Evolutionary conservation across 2,329 filamentous ascomycete genomes (phyloP).

Genomic region (Incumbomyces delicatus): DNA sequence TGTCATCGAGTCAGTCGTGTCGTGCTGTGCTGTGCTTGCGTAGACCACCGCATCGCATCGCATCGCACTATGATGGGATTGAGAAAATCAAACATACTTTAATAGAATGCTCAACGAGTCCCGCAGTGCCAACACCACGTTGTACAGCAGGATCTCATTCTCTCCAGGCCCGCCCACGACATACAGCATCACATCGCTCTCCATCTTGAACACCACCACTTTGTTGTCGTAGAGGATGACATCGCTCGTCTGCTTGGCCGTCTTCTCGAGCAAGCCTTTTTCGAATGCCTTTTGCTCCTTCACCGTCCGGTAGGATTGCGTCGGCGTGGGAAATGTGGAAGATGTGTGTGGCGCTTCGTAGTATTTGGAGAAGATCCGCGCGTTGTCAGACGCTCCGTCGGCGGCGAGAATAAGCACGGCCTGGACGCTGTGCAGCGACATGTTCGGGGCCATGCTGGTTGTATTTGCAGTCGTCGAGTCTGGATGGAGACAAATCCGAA

Average conservation of each 20-base stretch:
- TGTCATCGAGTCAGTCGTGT: constrained; percentile 28
- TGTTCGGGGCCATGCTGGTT: constrained; percentile 66
- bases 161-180: constrained; percentile 85
- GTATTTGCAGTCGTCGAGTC: too few relatives aligned
- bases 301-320: constrained; percentile 69
- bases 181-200: constrained; percentile 94
- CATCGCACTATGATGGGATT: background rate
- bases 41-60: too few relatives aligned
- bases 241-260: constrained; percentile 86
- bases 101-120: constrained; percentile 85
- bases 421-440: constrained; percentile 67
- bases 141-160: constrained; percentile 95
- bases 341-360: constrained; percentile 60
- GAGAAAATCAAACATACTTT: constrained; percentile 54
- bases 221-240: constrained; percentile 97
- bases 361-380: constrained; percentile 90
- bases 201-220: constrained; percentile 94
- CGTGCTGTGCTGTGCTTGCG: too few relatives aligned
- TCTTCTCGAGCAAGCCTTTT: constrained; percentile 91
- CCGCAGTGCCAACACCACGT: constrained; percentile 79
- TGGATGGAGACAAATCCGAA: too few relatives aligned
- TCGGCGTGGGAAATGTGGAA: constrained; percentile 48
- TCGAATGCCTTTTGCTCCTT: constrained; percentile 96
- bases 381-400: constrained; percentile 58
- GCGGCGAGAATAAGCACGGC: constrained; percentile 69